These are phyloP conservation scores for Tetrahymena borealis DNA, from an alignment of 73 alveolate species.

Conservation along the genomic window DNA sequence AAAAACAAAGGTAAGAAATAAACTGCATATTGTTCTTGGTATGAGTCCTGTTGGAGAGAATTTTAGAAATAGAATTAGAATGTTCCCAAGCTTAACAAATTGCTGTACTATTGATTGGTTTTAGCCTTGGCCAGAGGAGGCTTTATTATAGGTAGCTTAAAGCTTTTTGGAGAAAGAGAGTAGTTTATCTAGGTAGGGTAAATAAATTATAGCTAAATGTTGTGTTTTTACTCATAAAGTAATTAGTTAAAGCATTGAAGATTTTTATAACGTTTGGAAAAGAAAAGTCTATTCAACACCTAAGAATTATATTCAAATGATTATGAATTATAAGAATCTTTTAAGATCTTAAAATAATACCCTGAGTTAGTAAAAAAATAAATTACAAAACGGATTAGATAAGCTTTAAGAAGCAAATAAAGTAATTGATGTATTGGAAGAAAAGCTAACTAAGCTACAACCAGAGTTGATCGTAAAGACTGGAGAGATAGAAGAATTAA, in stretches of 20 bases:
- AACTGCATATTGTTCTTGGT: constrained; percentile 83
- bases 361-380: constrained; percentile 33
- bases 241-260: constrained; percentile 35
- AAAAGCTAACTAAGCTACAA: constrained; percentile 54
- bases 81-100: constrained; percentile 86
- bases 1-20: constrained; percentile 80
- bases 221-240: constrained; percentile 62
- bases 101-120: constrained; percentile 95
- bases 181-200: constrained; percentile 77
- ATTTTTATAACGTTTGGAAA: constrained; percentile 66
- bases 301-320: constrained; percentile 74
- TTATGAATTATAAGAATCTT: constrained; percentile 66
- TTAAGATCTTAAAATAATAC: constrained; percentile 69
- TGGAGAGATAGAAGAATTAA: constrained; percentile 49
- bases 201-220: constrained; percentile 47
- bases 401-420: constrained; percentile 69
- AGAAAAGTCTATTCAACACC: constrained; percentile 92
- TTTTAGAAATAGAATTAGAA: constrained; percentile 83
- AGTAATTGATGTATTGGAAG: constrained; percentile 58
- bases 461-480: constrained; percentile 66
- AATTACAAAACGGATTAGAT: constrained; percentile 62
- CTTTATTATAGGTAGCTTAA: constrained; percentile 86
- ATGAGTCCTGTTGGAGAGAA: constrained; percentile 95
- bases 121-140: constrained; percentile 97
- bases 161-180: constrained; percentile 65